Conservation (phyloP, 139 green algal genomes). For the Coccomyxa sp. region DNA sequence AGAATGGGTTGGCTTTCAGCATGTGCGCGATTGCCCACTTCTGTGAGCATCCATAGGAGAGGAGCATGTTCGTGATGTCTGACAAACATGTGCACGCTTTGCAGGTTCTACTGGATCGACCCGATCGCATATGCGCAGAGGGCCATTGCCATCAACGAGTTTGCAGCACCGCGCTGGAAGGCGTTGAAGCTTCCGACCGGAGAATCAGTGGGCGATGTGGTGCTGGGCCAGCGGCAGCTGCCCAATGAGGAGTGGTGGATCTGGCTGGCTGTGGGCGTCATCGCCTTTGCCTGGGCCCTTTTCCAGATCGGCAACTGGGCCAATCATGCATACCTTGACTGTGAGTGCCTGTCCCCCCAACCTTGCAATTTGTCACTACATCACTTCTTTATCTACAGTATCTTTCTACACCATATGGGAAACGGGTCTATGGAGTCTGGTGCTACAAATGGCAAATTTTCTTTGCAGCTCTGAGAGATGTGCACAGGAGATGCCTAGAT, state of each 20-base stretch:
- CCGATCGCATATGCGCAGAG: slow-evolving; percentile 19
- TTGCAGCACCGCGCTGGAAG: slow-evolving; percentile 19
- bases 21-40: no score
- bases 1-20: no score
- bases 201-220: background rate
- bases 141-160: slow-evolving; percentile 29
- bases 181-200: background rate
- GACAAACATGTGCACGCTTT: background rate
- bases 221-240: slow-evolving; percentile 9
- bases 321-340: slow-evolving; percentile 18
- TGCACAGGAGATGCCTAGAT: no score
- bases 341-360: slow-evolving; percentile 5
- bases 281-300: slow-evolving; percentile 3
- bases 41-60: no score
- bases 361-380: background rate
- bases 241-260: slow-evolving; percentile 11
- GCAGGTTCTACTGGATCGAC: slow-evolving; percentile 18
- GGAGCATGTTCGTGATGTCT: no score
- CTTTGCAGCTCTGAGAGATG: no score
- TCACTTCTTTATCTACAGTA: background rate
- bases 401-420: background rate
- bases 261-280: slow-evolving; percentile 16
- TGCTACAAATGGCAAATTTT: no score
- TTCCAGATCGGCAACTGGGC: slow-evolving; percentile 23
- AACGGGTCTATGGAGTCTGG: no score